Base-by-base conservation (phyloP, 1,139 yeast species). In the Scheffersomyces stambukii region DNA sequence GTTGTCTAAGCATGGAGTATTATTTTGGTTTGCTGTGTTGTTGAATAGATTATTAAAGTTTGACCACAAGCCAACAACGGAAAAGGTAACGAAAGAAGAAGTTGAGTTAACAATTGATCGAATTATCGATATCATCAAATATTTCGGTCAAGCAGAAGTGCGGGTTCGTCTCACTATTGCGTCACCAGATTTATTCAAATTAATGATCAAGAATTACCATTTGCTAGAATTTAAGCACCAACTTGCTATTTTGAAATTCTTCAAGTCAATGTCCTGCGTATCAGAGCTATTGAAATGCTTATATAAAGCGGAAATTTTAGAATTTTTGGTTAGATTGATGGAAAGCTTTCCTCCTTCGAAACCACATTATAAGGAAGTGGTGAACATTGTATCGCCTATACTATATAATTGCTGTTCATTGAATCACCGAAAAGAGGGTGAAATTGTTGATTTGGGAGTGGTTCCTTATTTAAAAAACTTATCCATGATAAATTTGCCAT, bases 321-420 rank as follows among this genome's bases (percentile, higher is more conserved):
- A 64, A 28, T 67, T 68, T 31, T 43, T 65, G 35, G 52, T 65
- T 12, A 36, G 48, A 15, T 36, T 54, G 31, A 37, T 64, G 37
- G 50, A 55, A 43, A 43, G 46, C 27, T 52, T 55, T 36, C 37
- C 53, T 0, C 64, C 68, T 0, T 18, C 42, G 3, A 36, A 54
- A 3, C 37, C 36, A 1, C 54, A 57, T 22, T 63, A 64, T 34
- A 65, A 62, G 29, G 75, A 70, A 33, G 56, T 60, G 9, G 50
- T 66, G 30, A 69, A 67, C 37, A 46, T 64, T 7, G 49, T 66
- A 3, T 57, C 70, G 25, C 75, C 76, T 0, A 54, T 65, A 1
- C 44, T 73, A 15, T 72, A 70, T 55, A 77, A 75, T 40, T 62
- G 77, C 27, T 77, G 85, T 41, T 75, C 79, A 29, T 60, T 80